Conservation (phyloP, 106 monocot species). For the Xerophyta viscosa region DNA sequence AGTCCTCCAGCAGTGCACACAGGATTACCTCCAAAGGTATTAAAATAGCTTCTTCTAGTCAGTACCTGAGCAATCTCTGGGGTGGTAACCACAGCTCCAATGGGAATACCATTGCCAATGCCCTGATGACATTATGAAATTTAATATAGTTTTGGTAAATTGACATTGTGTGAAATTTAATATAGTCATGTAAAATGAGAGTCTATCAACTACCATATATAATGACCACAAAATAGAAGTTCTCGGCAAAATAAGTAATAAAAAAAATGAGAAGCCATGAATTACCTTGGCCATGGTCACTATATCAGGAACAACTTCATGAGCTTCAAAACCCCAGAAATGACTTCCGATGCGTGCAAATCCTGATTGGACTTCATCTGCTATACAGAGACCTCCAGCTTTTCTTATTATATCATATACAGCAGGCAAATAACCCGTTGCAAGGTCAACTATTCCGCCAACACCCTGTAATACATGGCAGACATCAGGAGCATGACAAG, state of each 20-base stretch:
- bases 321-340: conserved; percentile 89
- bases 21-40: conserved; percentile 26
- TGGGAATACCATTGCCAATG: conserved; percentile 79
- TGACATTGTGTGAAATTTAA: too few relatives aligned
- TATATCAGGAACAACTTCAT: conserved; percentile 74
- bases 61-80: conserved; percentile 65
- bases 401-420: conserved; percentile 50
- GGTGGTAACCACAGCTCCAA: conserved; percentile 76
- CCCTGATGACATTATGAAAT: conserved; percentile 29
- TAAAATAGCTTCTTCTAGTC: conserved; percentile 59
- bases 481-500: too few relatives aligned
- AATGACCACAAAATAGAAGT: background rate
- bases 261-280: background rate
- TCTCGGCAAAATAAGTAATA: background rate
- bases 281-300: conserved; percentile 86
- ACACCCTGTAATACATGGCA: too few relatives aligned
- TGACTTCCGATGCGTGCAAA: conserved; percentile 75
- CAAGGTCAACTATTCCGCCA: conserved; percentile 73
- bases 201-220: too few relatives aligned
- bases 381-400: conserved; percentile 84
- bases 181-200: too few relatives aligned
- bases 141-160: too few relatives aligned
- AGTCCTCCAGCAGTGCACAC: conserved; percentile 46
- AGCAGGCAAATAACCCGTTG: conserved; percentile 76
- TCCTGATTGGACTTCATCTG: conserved; percentile 90